phyloP scores from a whole-genome alignment of 1,139 yeast genomes.

The Yamadazyma mexicana region DNA sequence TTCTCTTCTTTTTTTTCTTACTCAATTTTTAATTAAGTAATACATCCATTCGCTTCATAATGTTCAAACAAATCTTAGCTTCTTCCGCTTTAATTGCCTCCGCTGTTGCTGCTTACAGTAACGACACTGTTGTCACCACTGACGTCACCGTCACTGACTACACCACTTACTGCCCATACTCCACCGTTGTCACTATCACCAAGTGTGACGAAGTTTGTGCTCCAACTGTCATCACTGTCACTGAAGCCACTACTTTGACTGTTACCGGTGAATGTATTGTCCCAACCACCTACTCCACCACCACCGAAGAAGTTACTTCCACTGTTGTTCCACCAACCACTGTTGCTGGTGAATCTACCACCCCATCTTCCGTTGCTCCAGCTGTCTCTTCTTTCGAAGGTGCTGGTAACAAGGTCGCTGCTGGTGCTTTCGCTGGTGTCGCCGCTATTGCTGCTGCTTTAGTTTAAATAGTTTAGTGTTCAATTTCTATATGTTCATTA shows the following conservation, averaged over 20 bases:
- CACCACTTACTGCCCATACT: conserved; percentile 47
- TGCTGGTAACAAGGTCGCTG: conserved; percentile 17
- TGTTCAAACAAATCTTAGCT: conserved; percentile 39
- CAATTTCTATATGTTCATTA: not conserved
- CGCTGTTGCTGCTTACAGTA: conserved; percentile 36
- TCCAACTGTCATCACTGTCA: conserved; percentile 35
- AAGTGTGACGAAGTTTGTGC: conserved; percentile 21
- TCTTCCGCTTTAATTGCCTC: conserved; percentile 39
- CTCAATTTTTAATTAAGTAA: not conserved
- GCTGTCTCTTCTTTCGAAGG: conserved; percentile 18
- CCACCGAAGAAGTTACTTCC: conserved; percentile 21
- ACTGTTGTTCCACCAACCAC: conserved; percentile 18
- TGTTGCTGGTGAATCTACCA: conserved; percentile 10
- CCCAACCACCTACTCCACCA: conserved; percentile 43
- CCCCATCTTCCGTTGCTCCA: conserved; percentile 11
- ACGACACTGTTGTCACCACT: conserved; percentile 36
- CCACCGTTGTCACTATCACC: conserved; percentile 46
- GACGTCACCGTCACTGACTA: conserved; percentile 43
- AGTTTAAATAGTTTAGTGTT: conserved; percentile 9
- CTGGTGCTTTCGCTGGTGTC: conserved; percentile 18
- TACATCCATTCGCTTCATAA: conserved; percentile 28
- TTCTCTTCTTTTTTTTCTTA: not conserved
- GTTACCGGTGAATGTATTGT: conserved; percentile 47
- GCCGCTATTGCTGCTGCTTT: conserved; percentile 20
- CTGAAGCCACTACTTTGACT: conserved; percentile 47